Evolutionary conservation across 805 yeast genomes (phyloP).

Genomic region (Jamesozyma piceae): DNA sequence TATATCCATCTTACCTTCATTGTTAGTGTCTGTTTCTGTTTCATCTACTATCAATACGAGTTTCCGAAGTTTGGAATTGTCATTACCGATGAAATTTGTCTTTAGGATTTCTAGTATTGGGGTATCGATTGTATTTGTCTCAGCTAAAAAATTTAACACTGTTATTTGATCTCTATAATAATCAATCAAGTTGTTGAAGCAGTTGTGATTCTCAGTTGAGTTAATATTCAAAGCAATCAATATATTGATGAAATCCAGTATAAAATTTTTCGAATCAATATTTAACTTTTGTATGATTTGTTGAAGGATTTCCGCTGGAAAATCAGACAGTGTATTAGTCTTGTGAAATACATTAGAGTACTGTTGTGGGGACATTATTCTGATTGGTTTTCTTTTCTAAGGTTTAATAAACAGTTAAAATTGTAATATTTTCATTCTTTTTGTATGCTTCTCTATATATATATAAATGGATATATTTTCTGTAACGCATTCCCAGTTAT

Average conservation of each 20-base stretch:
- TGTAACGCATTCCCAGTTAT: neutral
- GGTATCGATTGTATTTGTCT: neutral
- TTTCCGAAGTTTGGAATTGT: neutral
- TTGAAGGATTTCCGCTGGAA: constrained; percentile 9
- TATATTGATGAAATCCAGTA: constrained; percentile 9
- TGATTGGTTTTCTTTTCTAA: too few species aligned
- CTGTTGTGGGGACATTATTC: neutral
- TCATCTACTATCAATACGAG: constrained; percentile 1
- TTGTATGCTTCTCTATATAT: too few species aligned
- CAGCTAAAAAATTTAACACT: neutral
- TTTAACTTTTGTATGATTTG: constrained; percentile 8
- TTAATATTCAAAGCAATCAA: constrained; percentile 5
- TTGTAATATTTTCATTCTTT: too few species aligned
- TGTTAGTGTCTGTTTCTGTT: neutral
- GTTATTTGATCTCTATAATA: neutral
- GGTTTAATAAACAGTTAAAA: too few species aligned
- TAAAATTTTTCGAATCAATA: constrained; percentile 2
- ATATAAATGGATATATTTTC: too few species aligned
- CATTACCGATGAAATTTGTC: neutral
- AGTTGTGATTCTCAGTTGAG: neutral
- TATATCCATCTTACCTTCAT: neutral
- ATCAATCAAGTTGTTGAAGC: constrained; percentile 1
- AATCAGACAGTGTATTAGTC: neutral
- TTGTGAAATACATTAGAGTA: neutral
- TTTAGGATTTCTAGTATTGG: neutral